These are phyloP conservation scores for Thermomyces lanuginosus DNA, from an alignment of 2,329 filamentous ascomycete genomes.

Conservation along the genomic window DNA sequence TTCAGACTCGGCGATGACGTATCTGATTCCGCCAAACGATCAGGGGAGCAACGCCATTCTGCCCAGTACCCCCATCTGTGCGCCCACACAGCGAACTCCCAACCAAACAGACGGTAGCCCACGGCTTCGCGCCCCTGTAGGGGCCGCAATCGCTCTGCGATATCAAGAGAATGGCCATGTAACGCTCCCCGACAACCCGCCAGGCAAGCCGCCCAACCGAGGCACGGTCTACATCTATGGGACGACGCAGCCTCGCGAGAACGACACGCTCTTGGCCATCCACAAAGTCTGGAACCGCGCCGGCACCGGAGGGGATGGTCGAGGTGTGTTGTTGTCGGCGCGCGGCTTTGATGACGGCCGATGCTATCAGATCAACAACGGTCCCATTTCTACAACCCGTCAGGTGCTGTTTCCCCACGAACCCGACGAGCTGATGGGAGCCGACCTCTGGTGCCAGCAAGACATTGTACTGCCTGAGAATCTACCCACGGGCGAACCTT, in stretches of 20 bases:
- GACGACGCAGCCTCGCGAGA: slow-evolving; percentile 41
- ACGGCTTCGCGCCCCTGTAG: slow-evolving; percentile 42
- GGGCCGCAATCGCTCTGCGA: slow-evolving; percentile 48
- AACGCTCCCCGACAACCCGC: slow-evolving; percentile 39
- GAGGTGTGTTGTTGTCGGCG: slow-evolving; percentile 58
- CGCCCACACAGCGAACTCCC: slow-evolving; percentile 42
- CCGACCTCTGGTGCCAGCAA: slow-evolving; percentile 62
- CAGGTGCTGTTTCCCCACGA: slow-evolving; percentile 37
- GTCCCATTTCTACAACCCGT: slow-evolving; percentile 43
- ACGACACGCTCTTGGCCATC: slow-evolving; percentile 47
- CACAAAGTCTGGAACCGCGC: slow-evolving; percentile 62
- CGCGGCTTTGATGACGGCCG: slow-evolving; percentile 79
- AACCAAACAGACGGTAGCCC: slow-evolving; percentile 45
- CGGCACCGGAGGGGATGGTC: slow-evolving; percentile 63
- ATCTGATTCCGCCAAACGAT: slow-evolving; percentile 44
- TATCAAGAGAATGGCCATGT: slow-evolving; percentile 68
- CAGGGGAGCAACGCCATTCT: slow-evolving; percentile 32
- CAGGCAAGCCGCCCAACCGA: slow-evolving; percentile 46
- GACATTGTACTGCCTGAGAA: slow-evolving; percentile 59
- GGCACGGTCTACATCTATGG: slow-evolving; percentile 64
- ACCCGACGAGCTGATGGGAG: slow-evolving; percentile 36
- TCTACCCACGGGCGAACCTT: slow-evolving; percentile 44
- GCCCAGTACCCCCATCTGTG: slow-evolving; percentile 44
- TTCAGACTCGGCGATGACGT: slow-evolving; percentile 42
- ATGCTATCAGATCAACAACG: slow-evolving; percentile 65